Conservation (phyloP, 441 rosid genomes). For the Populus trichocarpa region DNA sequence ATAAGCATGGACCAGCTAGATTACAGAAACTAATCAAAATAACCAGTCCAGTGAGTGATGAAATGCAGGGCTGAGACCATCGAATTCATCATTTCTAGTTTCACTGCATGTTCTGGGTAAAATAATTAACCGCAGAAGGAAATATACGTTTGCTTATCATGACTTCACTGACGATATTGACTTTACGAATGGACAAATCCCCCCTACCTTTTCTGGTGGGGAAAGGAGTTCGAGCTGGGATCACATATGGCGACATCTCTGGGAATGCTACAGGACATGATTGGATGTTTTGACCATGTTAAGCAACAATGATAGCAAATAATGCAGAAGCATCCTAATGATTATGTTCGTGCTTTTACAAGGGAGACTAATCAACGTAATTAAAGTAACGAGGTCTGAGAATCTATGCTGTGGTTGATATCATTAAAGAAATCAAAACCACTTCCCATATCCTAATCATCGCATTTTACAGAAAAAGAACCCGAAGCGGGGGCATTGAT, state of each 20-base stretch:
- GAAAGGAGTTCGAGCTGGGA: neutral
- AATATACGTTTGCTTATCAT: neutral
- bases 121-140: too few relatives aligned
- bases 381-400: conserved; percentile 7
- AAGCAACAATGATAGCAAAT: conserved; percentile 20
- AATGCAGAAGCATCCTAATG: conserved; percentile 25
- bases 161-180: neutral
- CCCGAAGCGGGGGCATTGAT: too few relatives aligned
- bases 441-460: too few relatives aligned
- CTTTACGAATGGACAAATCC: neutral
- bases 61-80: neutral
- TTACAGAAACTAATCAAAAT: neutral
- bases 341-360: conserved; percentile 34
- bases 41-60: neutral
- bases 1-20: neutral
- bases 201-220: neutral
- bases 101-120: neutral
- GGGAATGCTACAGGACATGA: neutral
- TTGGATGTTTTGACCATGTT: conserved; percentile 1
- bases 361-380: conserved; percentile 16
- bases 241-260: neutral
- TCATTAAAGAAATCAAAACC: too few relatives aligned
- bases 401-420: neutral
- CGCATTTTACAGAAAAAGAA: too few relatives aligned
- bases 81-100: neutral